These are phyloP conservation scores for Thermomyces lanuginosus DNA, from an alignment of 2,329 filamentous ascomycete genomes.

Conservation along the genomic window DNA sequence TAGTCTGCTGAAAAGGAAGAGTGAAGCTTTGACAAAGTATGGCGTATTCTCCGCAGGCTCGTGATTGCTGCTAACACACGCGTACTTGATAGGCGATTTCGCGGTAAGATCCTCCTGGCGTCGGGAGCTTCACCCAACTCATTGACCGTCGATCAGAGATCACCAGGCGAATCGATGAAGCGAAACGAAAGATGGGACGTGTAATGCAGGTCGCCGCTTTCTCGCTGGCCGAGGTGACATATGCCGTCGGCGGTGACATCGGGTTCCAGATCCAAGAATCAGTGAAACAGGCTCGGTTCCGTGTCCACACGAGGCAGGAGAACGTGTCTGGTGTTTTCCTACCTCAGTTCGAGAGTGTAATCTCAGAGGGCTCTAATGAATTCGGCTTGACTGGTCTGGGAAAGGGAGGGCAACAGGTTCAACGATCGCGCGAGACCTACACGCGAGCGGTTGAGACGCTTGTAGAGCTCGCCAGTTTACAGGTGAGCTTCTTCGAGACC, in stretches of 20 bases:
- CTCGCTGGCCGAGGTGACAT: slow-evolving; percentile 91
- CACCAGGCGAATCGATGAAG: slow-evolving; percentile 90
- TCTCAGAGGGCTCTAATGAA: slow-evolving; percentile 78
- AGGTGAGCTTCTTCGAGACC: slow-evolving; percentile 32
- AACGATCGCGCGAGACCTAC: slow-evolving; percentile 89
- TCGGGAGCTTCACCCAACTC: slow-evolving; percentile 10
- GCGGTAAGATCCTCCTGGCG: slow-evolving; percentile 43
- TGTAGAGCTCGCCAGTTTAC: slow-evolving; percentile 84
- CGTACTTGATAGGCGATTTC: slow-evolving; percentile 51
- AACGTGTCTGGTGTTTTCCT: slow-evolving; percentile 95
- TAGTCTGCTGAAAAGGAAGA: slow-evolving; percentile 91
- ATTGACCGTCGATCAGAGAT: slow-evolving; percentile 49
- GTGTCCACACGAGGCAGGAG: slow-evolving; percentile 87
- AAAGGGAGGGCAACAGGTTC: slow-evolving; percentile 93
- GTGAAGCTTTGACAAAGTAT: slow-evolving; percentile 92
- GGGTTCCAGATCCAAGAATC: slow-evolving; percentile 96
- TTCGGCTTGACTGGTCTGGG: slow-evolving; percentile 91
- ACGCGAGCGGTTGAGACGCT: slow-evolving; percentile 87
- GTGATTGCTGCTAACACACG: slow-evolving; percentile 9
- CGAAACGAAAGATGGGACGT: slow-evolving; percentile 96
- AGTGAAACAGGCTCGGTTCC: slow-evolving; percentile 79
- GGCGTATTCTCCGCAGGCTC: slow-evolving; percentile 12
- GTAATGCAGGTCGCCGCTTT: slow-evolving; percentile 99
- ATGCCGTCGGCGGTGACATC: slow-evolving; percentile 89
- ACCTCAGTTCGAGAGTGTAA: slow-evolving; percentile 82